Evolutionary conservation across 768 basidiomycete species (phyloP).

Genomic region (Lanmaoa rubissima): DNA sequence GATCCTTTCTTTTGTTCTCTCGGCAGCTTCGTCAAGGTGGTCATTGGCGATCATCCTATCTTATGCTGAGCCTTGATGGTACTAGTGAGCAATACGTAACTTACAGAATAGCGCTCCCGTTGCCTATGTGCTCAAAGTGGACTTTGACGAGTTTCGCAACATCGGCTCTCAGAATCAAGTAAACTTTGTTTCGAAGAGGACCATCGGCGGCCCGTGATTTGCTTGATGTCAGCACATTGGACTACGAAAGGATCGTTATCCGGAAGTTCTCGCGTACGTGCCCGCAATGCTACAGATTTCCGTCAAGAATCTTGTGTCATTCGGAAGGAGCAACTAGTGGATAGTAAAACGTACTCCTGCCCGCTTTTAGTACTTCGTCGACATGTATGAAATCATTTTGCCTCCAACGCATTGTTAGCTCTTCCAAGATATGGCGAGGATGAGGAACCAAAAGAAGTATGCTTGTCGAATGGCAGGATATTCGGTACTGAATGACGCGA

Average conservation of each 20-base stretch:
- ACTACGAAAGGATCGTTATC: too few species aligned
- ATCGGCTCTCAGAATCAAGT: slow-evolving; percentile 37
- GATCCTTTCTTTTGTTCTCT: slow-evolving; percentile 40
- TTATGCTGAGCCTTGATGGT: background rate
- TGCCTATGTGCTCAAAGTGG: slow-evolving; percentile 60
- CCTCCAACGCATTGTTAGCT: slow-evolving; percentile 1
- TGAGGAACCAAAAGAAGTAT: slow-evolving; percentile 93
- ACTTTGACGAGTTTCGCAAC: slow-evolving; percentile 41
- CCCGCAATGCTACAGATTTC: slow-evolving; percentile 36
- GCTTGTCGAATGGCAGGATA: slow-evolving; percentile 13
- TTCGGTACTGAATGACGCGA: slow-evolving; percentile 10
- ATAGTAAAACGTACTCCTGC: slow-evolving; percentile 46
- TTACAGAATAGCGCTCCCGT: slow-evolving; percentile 49
- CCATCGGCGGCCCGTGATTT: slow-evolving; percentile 44
- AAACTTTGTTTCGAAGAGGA: slow-evolving; percentile 41
- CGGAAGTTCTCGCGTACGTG: slow-evolving; percentile 69
- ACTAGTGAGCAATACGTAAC: slow-evolving; percentile 4
- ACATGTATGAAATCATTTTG: slow-evolving; percentile 39
- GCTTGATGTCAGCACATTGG: slow-evolving; percentile 46
- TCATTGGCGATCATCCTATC: slow-evolving; percentile 48
- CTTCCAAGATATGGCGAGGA: slow-evolving; percentile 77
- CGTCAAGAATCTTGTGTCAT: background rate
- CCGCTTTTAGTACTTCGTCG: slow-evolving; percentile 48
- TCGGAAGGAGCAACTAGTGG: background rate
- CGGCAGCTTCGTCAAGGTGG: slow-evolving; percentile 45